Evolutionary conservation across 23 red algal species (phyloP).

Genomic region (Gracilaria gracilis): DNA sequence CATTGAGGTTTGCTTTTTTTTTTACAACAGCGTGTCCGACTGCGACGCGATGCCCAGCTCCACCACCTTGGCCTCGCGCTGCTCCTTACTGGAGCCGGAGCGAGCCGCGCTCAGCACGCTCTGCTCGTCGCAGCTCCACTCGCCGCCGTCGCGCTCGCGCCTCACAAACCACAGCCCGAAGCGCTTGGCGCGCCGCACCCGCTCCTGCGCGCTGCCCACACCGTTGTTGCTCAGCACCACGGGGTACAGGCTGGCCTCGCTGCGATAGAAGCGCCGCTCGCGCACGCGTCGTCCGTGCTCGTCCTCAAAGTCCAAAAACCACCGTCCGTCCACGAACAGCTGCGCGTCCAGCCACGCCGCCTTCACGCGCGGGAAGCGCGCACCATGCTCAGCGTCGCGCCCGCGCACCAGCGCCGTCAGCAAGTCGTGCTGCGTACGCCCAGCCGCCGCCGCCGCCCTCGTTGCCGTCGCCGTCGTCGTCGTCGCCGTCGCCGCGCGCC

Average conservation of each 20-base stretch:
- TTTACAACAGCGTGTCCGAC: constrained; percentile 20
- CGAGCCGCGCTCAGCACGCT: constrained; percentile 20
- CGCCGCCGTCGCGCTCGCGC: background rate
- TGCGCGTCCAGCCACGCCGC: constrained; percentile 12
- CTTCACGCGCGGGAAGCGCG: constrained; percentile 24
- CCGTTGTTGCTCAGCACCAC: constrained; percentile 82
- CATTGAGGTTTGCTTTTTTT: too few relatives aligned
- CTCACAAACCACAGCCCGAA: constrained; percentile 72
- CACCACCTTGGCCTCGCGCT: constrained; percentile 23
- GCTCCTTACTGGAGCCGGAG: constrained; percentile 33
- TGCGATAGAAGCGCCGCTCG: constrained; percentile 30
- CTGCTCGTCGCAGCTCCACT: constrained; percentile 20
- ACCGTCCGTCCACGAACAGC: constrained; percentile 61
- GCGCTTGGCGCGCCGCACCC: constrained; percentile 32
- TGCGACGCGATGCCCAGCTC: constrained; percentile 30
- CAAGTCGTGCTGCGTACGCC: constrained; percentile 57
- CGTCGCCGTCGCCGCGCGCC: too few relatives aligned
- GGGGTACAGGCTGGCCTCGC: constrained; percentile 52
- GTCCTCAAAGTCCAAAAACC: constrained; percentile 66
- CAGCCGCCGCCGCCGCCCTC: too few relatives aligned
- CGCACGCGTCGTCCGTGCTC: constrained; percentile 13
- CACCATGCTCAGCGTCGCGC: background rate
- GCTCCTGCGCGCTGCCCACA: constrained; percentile 36
- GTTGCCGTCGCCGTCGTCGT: too few relatives aligned
- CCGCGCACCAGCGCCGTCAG: constrained; percentile 42